Conservation (phyloP, 2,329 filamentous ascomycete genomes). For the Coniochaeta pulveracea region DNA sequence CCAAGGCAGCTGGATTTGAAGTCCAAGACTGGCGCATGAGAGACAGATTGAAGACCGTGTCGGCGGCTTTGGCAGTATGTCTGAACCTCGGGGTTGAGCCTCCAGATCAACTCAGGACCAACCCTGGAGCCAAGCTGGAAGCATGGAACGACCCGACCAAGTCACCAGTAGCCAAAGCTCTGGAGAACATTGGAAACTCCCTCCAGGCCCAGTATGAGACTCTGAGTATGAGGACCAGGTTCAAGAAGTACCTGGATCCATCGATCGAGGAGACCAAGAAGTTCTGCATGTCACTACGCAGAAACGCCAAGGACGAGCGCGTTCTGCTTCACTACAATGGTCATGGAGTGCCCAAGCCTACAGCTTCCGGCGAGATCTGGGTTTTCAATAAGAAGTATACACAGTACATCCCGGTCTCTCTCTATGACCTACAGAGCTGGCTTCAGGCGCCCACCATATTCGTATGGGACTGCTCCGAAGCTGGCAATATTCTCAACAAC, state of each 20-base stretch:
- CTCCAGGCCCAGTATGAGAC: conserved; percentile 96
- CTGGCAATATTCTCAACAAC: conserved; percentile 88
- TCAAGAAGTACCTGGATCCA: conserved; percentile 93
- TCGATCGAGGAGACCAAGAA: conserved; percentile 97
- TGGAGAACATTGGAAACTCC: conserved; percentile 91
- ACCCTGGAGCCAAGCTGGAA: conserved; percentile 84
- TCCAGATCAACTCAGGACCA: conserved; percentile 92
- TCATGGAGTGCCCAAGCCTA: conserved; percentile 92
- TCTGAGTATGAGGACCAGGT: conserved; percentile 85
- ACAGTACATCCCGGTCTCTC: conserved; percentile 92
- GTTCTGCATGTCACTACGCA: conserved; percentile 79
- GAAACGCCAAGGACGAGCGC: conserved; percentile 90
- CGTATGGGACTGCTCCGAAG: conserved; percentile 96
- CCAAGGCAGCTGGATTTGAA: conserved; percentile 53
- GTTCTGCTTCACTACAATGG: conserved; percentile 99
- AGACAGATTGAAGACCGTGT: conserved; percentile 92
- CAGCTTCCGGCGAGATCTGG: conserved; percentile 94
- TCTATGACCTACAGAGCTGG: conserved; percentile 94
- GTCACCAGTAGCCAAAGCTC: conserved; percentile 68
- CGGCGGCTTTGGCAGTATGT: conserved; percentile 85
- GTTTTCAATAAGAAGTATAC: conserved; percentile 99
- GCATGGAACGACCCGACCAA: conserved; percentile 92
- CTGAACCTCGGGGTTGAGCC: conserved; percentile 97
- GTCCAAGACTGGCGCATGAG: conserved; percentile 96
- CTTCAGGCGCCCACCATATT: conserved; percentile 90